Base-by-base conservation (phyloP, 495 filamentous ascomycete species). In the Hypoxylon intermedium region DNA sequence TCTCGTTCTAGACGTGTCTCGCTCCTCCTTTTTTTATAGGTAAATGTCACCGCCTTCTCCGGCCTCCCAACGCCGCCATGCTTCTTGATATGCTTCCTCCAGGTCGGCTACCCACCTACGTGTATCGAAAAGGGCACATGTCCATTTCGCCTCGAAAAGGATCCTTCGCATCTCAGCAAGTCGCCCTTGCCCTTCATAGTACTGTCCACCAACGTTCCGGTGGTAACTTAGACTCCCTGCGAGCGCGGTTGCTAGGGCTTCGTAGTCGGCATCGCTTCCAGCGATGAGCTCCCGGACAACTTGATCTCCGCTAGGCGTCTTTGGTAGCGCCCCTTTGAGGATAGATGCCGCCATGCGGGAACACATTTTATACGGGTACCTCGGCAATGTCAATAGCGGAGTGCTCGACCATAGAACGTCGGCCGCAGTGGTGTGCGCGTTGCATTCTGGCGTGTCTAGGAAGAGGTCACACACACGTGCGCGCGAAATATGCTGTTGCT, bases 281-380 rank as follows among this genome's bases (percentile, higher is more conserved):
- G 89, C 91, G 55, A 96, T 89, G 37, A 99, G 81, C 42, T 94
- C 92, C 43, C 75, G 69, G 4, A 86, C 86, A 0, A 90, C 91
- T 34, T 74, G 74, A n/a, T 75, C 77, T 9, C 93, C 93, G 13
- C 84, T 84, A 6, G 76, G 77, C 3, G 75, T 76, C 60, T 85
- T 86, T 0, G 95, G 93, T 6, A 98, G 77, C 1, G 94, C 94
- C 33, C 94, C 95, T 57, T 83, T 88, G 9, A 98, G 79, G 61
- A 98, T 98, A 11, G 90, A 93, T 31, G 93, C 93, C 16, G 94
- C 94, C 89, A 98, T 98, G 45, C 95, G 87, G 36, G 91, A 95
- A 74, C 95, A 98, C 94, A 99, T 99, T 77, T 99, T 99, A 73
- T 97, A 96, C 49, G 86, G 82, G 74, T 97, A 94, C 24, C 93